phyloP scores from a whole-genome alignment of 805 yeast genomes.

The Candida pini region DNA sequence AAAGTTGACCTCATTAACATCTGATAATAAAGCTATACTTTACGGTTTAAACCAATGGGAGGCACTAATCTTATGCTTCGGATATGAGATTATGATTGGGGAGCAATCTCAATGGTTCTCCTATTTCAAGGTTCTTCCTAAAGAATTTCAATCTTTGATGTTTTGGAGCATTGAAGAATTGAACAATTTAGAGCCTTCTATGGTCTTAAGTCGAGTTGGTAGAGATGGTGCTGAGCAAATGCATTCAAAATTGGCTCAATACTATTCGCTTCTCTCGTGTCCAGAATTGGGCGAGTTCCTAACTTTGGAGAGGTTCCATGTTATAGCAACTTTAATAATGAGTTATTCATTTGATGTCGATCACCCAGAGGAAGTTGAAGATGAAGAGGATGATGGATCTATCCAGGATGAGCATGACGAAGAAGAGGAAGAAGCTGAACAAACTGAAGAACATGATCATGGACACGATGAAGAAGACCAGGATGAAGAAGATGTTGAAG shows the following conservation, averaged over 20 bases:
- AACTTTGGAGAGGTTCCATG: constrained; percentile 55
- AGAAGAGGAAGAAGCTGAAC: constrained; percentile 11
- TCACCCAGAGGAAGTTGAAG: constrained; percentile 25
- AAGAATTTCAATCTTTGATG: constrained; percentile 60
- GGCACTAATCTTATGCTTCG: constrained; percentile 59
- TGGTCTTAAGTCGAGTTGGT: constrained; percentile 67
- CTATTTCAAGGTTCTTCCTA: constrained; percentile 71
- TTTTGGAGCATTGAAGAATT: constrained; percentile 72
- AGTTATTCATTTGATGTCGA: constrained; percentile 88
- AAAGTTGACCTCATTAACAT: constrained; percentile 31
- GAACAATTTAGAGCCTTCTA: constrained; percentile 57
- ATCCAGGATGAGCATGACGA: constrained; percentile 16
- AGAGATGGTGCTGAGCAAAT: constrained; percentile 56
- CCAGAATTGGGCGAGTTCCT: constrained; percentile 28
- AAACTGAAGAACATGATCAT: constrained; percentile 29
- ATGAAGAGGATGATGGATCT: constrained; percentile 26
- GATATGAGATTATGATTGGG: constrained; percentile 51
- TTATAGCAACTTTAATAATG: constrained; percentile 76
- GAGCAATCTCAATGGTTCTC: constrained; percentile 55
- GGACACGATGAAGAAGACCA: constrained; percentile 30
- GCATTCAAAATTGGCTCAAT: constrained; percentile 40
- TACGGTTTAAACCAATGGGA: constrained; percentile 65
- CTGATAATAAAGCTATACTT: constrained; percentile 32
- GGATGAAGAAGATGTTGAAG: constrained; percentile 14
- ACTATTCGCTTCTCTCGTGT: constrained; percentile 34